These are phyloP conservation scores for Pharus latifolius DNA, from an alignment of 176 grass and related monocot genomes.

Conservation along the genomic window DNA sequence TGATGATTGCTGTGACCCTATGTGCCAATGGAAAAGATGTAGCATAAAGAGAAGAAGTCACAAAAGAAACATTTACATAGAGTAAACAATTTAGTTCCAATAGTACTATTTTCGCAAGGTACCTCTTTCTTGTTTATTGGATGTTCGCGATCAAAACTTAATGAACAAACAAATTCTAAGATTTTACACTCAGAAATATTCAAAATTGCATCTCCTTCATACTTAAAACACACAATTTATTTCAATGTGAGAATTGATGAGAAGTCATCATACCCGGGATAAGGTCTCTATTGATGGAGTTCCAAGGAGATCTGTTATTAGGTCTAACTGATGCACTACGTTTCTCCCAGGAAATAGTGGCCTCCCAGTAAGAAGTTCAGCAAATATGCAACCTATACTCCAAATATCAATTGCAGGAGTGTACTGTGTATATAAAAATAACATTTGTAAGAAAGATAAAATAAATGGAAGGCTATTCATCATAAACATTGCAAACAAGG, in stretches of 20 bases:
- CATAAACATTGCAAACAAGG: slow-evolving; percentile 9
- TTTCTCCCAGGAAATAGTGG: slow-evolving; percentile 68
- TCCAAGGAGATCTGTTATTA: slow-evolving; percentile 73
- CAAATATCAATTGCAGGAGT: slow-evolving; percentile 92
- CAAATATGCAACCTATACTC: slow-evolving; percentile 83
- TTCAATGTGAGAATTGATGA: not conserved
- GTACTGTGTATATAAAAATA: slow-evolving; percentile 39
- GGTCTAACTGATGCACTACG: slow-evolving; percentile 72
- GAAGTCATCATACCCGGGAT: slow-evolving; percentile 49
- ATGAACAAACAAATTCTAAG: too few relatives aligned
- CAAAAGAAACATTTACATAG: not conserved
- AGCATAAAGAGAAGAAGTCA: not conserved
- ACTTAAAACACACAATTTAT: too few relatives aligned
- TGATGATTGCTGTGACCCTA: not conserved
- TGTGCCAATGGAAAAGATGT: not conserved
- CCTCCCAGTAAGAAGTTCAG: slow-evolving; percentile 62
- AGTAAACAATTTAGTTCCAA: too few relatives aligned
- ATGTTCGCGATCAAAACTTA: not conserved
- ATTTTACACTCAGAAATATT: too few relatives aligned
- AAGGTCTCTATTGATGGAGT: slow-evolving; percentile 73
- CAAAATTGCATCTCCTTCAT: too few relatives aligned
- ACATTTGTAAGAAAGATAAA: not conserved
- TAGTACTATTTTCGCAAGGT: too few relatives aligned
- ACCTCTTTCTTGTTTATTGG: too few relatives aligned
- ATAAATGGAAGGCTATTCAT: not conserved